Conservation (phyloP, 345 rosid genomes). For the Eucalyptus curtisii region DNA sequence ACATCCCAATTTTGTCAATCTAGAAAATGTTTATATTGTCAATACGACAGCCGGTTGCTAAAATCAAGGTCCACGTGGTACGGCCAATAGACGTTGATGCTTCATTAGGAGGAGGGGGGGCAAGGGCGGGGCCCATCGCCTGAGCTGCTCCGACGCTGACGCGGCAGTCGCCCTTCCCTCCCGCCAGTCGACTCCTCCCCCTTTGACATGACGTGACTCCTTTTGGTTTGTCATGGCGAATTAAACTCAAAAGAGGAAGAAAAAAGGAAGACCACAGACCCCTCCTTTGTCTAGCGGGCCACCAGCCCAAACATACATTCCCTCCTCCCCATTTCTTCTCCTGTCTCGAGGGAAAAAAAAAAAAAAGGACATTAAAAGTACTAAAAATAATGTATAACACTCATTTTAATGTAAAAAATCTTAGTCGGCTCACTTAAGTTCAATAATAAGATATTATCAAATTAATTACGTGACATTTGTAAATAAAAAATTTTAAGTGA, state of each 20-base stretch:
- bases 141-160: neutral
- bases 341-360: neutral
- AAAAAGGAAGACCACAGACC: neutral
- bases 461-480: no score
- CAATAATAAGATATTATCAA: no score
- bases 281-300: neutral
- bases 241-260: neutral
- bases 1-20: neutral
- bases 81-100: neutral
- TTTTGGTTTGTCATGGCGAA: neutral
- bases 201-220: neutral
- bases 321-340: neutral
- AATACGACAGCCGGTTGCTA: neutral
- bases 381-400: fast-evolving
- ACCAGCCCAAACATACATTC: neutral
- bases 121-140: neutral
- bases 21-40: neutral
- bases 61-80: neutral
- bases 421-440: fast-evolving
- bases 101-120: neutral
- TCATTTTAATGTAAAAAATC: no score
- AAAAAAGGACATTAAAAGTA: no score
- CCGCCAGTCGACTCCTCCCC: neutral
- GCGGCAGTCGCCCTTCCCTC: neutral
- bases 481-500: no score